Base-by-base conservation (phyloP, 2,329 filamentous ascomycete genomes). In the Stagonosporopsis cucurbitacearum region DNA sequence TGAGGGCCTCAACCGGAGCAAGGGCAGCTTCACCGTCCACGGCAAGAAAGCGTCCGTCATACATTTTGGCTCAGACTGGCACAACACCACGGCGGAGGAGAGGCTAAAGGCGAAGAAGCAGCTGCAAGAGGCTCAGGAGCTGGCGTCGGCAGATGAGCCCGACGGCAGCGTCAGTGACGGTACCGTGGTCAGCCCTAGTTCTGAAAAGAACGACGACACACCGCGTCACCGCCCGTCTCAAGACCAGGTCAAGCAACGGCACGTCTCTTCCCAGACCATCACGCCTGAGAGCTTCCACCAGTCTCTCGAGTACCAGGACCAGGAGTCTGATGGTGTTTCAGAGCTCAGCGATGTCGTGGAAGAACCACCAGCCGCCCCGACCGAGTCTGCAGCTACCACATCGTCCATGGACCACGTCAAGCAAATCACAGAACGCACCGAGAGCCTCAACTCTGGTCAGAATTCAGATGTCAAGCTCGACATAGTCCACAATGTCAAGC, bases 1-100 rank as follows among this genome's bases (percentile, higher is more conserved):
- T 33, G 89, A 91, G 64, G 87, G 89, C 11, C 81, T 99, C 12
- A 82, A 89, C 6, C 87, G 95, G 43, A 89, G 89, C 12, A 86
- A 90, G 12, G 92, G 92, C 5, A 96, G 91, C 67, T 99, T 99
- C 74, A 96, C 95, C 4, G 88, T 99, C 4, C 95, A 99, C 70
- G 94, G 95, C 58, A 99, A 98, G 80, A 98, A 99, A 76, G 95
- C 95, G 2, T 96, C 92, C 1, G 91, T 99, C 52, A 91, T 99
- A 64, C 96, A 91, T n/a, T 96, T 99, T 72, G 92, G 93, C 8
- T 87, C 88, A n/a, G 94, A 96, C 66, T 88, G 96, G 79, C 88
- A 94, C 68, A 88, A 84, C 48, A 71, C 70, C 15, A 67, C 74
- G 9, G 72, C 75, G 20, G 75, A 76, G 48, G 75, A 77, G 61